phyloP scores from a whole-genome alignment of 75 land plant species.

The Larix kaempferi region DNA sequence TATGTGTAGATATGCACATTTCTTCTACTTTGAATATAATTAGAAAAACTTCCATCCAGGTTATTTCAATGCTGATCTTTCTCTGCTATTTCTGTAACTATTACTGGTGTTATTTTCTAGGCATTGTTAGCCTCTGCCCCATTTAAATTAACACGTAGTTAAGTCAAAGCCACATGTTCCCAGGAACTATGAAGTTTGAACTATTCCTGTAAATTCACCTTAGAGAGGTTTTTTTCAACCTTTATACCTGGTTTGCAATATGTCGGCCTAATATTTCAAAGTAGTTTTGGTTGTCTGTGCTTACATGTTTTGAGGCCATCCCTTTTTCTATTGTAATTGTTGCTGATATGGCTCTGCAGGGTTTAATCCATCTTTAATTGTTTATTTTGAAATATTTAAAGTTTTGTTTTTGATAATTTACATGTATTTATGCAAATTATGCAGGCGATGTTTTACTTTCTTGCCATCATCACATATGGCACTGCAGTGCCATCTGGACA shows the following conservation, averaged over 20 bases:
- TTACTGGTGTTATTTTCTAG: not conserved
- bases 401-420: not conserved
- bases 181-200: too few species aligned
- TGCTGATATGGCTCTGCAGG: constrained; percentile 1
- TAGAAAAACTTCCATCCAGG: too few species aligned
- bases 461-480: constrained; percentile 95
- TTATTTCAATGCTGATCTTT: too few species aligned
- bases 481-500: constrained; percentile 99
- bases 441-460: constrained; percentile 92
- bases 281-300: not conserved
- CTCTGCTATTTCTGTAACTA: not conserved
- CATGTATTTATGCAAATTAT: constrained; percentile 10
- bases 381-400: not conserved
- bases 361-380: not conserved
- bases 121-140: not conserved
- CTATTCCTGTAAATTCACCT: too few species aligned
- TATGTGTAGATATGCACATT: too few species aligned
- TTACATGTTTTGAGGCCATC: not conserved
- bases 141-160: not conserved
- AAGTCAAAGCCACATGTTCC: too few species aligned
- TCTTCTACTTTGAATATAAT: too few species aligned
- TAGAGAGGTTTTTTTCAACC: too few species aligned
- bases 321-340: not conserved
- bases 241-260: not conserved
- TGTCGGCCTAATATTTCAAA: not conserved